A percentile compares a stretch with the other conserved stretches of the same genome.
These are phyloP conservation scores for Pseudogymnoascus pannorum DNA, from an alignment of 2,329 filamentous ascomycete species.

Conservation along the genomic window DNA sequence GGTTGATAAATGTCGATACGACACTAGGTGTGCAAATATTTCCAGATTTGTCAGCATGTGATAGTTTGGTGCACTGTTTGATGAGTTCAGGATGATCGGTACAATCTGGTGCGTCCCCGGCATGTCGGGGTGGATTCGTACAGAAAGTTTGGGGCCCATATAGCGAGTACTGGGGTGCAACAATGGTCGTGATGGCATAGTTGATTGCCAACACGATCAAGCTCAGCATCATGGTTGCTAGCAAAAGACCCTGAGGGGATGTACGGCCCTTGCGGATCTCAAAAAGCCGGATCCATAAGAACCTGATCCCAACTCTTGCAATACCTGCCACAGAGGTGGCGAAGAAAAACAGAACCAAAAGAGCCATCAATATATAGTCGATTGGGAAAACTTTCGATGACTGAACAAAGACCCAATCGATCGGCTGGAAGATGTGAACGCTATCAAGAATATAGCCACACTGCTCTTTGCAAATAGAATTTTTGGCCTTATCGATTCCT, in stretches of 20 bases:
- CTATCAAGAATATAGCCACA: slow-evolving; percentile 87
- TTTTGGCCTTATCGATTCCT: slow-evolving; percentile 90
- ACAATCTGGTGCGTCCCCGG: slow-evolving; percentile 69
- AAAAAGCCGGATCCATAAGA: slow-evolving; percentile 93
- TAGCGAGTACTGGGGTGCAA: slow-evolving; percentile 92
- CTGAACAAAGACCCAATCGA: slow-evolving; percentile 83
- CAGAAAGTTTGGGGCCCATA: slow-evolving; percentile 95
- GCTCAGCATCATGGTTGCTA: slow-evolving; percentile 84
- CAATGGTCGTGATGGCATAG: slow-evolving; percentile 84
- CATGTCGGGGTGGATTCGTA: slow-evolving; percentile 56
- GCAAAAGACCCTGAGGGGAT: slow-evolving; percentile 81
- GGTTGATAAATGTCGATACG: slow-evolving; percentile 87
- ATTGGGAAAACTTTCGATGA: slow-evolving; percentile 79
- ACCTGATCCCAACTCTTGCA: slow-evolving; percentile 81
- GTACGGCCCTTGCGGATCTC: slow-evolving; percentile 83
- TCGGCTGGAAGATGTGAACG: slow-evolving; percentile 88
- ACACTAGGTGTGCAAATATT: slow-evolving; percentile 86
- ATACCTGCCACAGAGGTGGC: slow-evolving; percentile 80
- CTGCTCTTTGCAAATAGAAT: slow-evolving; percentile 81
- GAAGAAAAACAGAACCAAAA: slow-evolving; percentile 83
- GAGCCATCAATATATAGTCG: slow-evolving; percentile 83
- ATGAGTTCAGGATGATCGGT: slow-evolving; percentile 62
- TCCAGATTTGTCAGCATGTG: slow-evolving; percentile 61
- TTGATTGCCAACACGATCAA: slow-evolving; percentile 87
- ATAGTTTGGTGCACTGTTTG: slow-evolving; percentile 72